Conservation (phyloP, 768 basidiomycete genomes). For the Mycena albidolilacea region DNA sequence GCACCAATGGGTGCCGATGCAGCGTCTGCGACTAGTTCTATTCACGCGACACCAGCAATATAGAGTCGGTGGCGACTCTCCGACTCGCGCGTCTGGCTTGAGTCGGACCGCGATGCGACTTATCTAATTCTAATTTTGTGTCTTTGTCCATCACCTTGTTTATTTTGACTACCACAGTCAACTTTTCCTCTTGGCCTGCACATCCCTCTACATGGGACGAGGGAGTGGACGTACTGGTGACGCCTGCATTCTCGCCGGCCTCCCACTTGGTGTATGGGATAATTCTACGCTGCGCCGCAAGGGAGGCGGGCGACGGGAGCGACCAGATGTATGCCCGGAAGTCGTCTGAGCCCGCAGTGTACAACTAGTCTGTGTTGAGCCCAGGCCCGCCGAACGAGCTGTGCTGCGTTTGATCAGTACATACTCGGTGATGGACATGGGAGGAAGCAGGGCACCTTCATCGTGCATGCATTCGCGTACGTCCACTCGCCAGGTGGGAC, state of each 20-base stretch:
- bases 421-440: background rate
- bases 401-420: conserved; percentile 63
- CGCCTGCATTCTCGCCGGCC: conserved; percentile 48
- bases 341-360: conserved; percentile 86
- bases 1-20: too few relatives aligned
- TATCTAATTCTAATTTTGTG: too few relatives aligned
- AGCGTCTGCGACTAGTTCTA: too few relatives aligned
- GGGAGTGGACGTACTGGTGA: conserved; percentile 55
- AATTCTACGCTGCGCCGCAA: conserved; percentile 62
- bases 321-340: conserved; percentile 87
- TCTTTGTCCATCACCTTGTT: too few relatives aligned
- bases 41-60: too few relatives aligned
- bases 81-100: too few relatives aligned
- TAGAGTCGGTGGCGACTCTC: too few relatives aligned
- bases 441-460: conserved; percentile 68
- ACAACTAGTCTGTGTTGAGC: conserved; percentile 69
- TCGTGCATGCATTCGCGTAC: conserved; percentile 83
- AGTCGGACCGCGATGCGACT: too few relatives aligned
- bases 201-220: too few relatives aligned
- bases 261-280: conserved; percentile 65
- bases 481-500: conserved; percentile 62
- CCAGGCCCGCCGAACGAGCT: conserved; percentile 81
- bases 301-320: conserved; percentile 65
- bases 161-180: too few relatives aligned
- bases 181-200: too few relatives aligned